Percentiles rank a stretch among this genome's conserved stretches.
Conservation (phyloP, 2,329 filamentous ascomycete genomes). For the Ceratocystis cubensis region DNA sequence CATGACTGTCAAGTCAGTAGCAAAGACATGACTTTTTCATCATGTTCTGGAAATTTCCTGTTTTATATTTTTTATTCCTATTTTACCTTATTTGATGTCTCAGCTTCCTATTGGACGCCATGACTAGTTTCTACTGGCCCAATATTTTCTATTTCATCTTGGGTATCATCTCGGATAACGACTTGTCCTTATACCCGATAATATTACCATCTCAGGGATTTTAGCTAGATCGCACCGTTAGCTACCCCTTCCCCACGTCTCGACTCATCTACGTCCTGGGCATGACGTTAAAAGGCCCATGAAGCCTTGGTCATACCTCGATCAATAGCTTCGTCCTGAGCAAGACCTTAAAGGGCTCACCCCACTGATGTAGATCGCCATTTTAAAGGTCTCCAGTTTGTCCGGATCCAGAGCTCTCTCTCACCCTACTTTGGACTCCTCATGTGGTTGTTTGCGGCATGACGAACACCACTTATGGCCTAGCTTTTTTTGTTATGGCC, state of each 20-base stretch:
- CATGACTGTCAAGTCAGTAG: too few relatives aligned
- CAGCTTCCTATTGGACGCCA: background rate
- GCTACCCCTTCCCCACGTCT: background rate
- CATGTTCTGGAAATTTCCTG: background rate
- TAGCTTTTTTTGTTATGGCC: background rate
- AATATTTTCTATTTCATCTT: background rate
- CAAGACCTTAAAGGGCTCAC: slow-evolving; percentile 12
- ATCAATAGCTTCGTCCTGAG: slow-evolving; percentile 12
- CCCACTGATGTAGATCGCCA: slow-evolving; percentile 15
- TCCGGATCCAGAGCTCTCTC: slow-evolving; percentile 7
- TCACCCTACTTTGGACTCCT: background rate
- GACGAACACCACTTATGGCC: background rate
- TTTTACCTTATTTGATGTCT: background rate
- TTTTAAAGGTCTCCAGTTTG: slow-evolving; percentile 17
- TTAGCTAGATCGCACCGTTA: background rate
- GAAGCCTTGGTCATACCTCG: slow-evolving; percentile 4
- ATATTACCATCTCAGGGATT: background rate
- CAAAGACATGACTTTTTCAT: too few relatives aligned
- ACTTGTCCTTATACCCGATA: background rate
- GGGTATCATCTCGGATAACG: background rate
- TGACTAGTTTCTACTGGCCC: background rate
- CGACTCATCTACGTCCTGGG: slow-evolving; percentile 28
- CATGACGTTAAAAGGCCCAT: slow-evolving; percentile 32
- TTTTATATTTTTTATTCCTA: background rate
- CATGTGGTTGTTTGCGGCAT: slow-evolving; percentile 6